Conservation (phyloP, 1,284 basidiomycete species). For the Ustilago vetiveriae region DNA sequence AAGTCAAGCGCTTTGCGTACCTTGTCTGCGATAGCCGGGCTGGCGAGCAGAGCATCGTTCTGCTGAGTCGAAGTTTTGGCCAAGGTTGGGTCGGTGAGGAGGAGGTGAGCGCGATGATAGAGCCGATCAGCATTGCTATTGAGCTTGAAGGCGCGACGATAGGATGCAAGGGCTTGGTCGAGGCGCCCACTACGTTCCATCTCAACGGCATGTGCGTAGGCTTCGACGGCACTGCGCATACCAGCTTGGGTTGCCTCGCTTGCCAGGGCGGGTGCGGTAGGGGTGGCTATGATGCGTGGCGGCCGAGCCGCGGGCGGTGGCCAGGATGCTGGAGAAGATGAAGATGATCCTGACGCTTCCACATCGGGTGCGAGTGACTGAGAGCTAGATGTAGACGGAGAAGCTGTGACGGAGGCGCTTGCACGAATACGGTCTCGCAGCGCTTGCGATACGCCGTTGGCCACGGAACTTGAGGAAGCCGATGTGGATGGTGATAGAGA, state of each 20-base stretch:
- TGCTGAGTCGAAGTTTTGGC: slow-evolving; percentile 26
- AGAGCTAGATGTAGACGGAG: slow-evolving; percentile 8
- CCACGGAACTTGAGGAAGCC: slow-evolving; percentile 10
- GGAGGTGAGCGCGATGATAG: slow-evolving; percentile 52
- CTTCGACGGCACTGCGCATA: slow-evolving; percentile 49
- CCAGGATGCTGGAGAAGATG: neutral
- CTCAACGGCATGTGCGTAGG: slow-evolving; percentile 53
- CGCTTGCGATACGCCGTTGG: slow-evolving; percentile 24
- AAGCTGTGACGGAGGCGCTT: neutral
- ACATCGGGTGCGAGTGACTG: slow-evolving; percentile 8
- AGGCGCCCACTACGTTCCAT: slow-evolving; percentile 53
- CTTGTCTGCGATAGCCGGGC: slow-evolving; percentile 51
- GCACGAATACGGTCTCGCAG: slow-evolving; percentile 19
- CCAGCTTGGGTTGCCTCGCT: slow-evolving; percentile 27
- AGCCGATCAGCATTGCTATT: slow-evolving; percentile 52
- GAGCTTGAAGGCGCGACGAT: slow-evolving; percentile 57
- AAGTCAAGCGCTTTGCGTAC: slow-evolving; percentile 49
- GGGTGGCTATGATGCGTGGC: slow-evolving; percentile 26
- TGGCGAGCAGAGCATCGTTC: slow-evolving; percentile 38
- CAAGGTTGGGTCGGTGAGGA: slow-evolving; percentile 40
- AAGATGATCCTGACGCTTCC: slow-evolving; percentile 1
- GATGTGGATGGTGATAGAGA: neutral
- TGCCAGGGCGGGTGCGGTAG: slow-evolving; percentile 21
- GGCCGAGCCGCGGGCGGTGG: neutral
- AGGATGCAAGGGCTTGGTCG: slow-evolving; percentile 48